Evolutionary conservation across 768 basidiomycete genomes (phyloP).

Genomic region (Russula dissimulans): DNA sequence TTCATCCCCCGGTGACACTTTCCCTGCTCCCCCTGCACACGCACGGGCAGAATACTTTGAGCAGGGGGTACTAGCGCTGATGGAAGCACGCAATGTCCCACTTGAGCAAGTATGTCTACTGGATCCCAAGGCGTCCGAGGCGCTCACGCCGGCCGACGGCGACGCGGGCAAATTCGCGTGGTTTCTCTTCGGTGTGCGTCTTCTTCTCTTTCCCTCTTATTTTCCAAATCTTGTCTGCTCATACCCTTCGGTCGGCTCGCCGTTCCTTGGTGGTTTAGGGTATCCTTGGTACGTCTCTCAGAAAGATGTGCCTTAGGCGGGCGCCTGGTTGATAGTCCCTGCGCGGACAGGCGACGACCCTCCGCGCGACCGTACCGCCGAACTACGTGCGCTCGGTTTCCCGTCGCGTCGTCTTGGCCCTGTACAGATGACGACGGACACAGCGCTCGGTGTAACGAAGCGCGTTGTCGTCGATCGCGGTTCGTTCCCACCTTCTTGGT

Average conservation of each 20-base stretch:
- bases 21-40: background rate
- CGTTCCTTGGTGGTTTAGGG: background rate
- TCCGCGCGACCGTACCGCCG: slow-evolving; percentile 84
- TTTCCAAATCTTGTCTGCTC: too few relatives aligned
- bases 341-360: slow-evolving; percentile 75
- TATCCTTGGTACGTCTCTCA: background rate
- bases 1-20: slow-evolving; percentile 1
- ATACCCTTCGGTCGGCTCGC: background rate
- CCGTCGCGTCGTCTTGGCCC: slow-evolving; percentile 76
- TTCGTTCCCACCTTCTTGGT: slow-evolving; percentile 23
- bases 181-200: slow-evolving; percentile 85
- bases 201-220: background rate
- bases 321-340: too few relatives aligned
- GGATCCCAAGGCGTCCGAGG: slow-evolving; percentile 77
- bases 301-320: too few relatives aligned
- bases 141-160: slow-evolving; percentile 68
- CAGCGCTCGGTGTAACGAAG: slow-evolving; percentile 87
- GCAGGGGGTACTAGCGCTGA: slow-evolving; percentile 48
- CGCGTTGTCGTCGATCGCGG: slow-evolving; percentile 65
- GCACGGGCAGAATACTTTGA: slow-evolving; percentile 33
- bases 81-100: slow-evolving; percentile 34
- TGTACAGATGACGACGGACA: slow-evolving; percentile 98
- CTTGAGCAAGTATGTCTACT: slow-evolving; percentile 74
- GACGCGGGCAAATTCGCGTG: slow-evolving; percentile 53
- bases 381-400: slow-evolving; percentile 81